Conservation (phyloP, 2,329 filamentous ascomycete species). For the Apiospora rasikravindrae region DNA sequence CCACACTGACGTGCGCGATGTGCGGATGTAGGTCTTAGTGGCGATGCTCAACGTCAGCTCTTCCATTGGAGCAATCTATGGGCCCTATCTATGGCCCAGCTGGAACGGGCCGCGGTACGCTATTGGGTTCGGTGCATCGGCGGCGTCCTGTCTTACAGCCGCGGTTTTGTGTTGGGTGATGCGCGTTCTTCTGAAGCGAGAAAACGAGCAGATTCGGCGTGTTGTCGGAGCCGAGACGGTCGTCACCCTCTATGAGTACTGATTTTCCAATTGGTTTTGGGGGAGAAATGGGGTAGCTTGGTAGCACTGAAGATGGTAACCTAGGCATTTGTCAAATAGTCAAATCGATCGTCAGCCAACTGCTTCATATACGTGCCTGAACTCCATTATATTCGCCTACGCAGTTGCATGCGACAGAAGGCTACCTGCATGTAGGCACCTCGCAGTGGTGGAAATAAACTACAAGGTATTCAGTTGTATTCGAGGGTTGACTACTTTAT, state of each 20-base stretch:
- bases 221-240: background rate
- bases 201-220: slow-evolving; percentile 12
- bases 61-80: slow-evolving; percentile 43
- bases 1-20: background rate
- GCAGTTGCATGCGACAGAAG: too few species aligned
- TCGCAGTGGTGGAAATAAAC: too few species aligned
- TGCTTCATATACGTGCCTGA: too few species aligned
- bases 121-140: slow-evolving; percentile 40
- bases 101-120: slow-evolving; percentile 40
- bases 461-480: too few species aligned
- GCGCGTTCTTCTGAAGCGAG: slow-evolving; percentile 10
- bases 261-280: background rate
- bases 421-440: too few species aligned
- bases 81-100: slow-evolving; percentile 45
- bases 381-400: too few species aligned
- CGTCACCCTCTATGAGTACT: slow-evolving; percentile 18
- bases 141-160: slow-evolving; percentile 34
- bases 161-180: slow-evolving; percentile 13
- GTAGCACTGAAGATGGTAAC: background rate
- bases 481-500: too few species aligned
- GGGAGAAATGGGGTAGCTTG: too few species aligned
- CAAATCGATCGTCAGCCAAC: too few species aligned
- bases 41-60: slow-evolving; percentile 43
- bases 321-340: background rate
- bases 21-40: slow-evolving; percentile 26